Evolutionary conservation across 257 asterid genomes (phyloP).

Genomic region (Primulina tabacum): DNA sequence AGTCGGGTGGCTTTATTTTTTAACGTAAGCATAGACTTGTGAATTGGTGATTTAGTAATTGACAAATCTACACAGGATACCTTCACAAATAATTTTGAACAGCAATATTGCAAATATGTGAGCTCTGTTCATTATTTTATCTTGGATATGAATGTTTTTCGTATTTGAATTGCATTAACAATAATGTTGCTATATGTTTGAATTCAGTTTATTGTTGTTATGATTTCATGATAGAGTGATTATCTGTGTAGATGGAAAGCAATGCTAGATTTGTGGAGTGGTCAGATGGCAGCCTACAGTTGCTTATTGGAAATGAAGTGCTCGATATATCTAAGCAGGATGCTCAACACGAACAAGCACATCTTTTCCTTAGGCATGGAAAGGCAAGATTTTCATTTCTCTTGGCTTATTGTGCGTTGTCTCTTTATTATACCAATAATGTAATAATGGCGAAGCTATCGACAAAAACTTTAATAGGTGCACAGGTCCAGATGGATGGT

Average conservation of each 20-base stretch:
- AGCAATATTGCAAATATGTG: not conserved
- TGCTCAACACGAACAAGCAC: slow-evolving; percentile 91
- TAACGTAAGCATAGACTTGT: no score
- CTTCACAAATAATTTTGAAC: not conserved
- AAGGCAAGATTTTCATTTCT: slow-evolving; percentile 43
- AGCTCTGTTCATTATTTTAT: not conserved
- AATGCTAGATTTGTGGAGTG: slow-evolving; percentile 98
- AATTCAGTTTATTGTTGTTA: not conserved
- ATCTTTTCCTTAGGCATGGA: slow-evolving; percentile 91
- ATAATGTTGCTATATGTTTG: slow-evolving; percentile 6
- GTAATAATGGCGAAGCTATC: not conserved
- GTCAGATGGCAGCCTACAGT: slow-evolving; percentile 97
- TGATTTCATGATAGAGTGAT: slow-evolving; percentile 8
- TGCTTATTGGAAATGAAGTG: slow-evolving; percentile 95
- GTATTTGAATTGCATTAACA: not conserved
- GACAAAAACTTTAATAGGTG: slow-evolving; percentile 5
- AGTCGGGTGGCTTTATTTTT: not conserved
- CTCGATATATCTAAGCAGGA: slow-evolving; percentile 94
- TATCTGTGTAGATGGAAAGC: slow-evolving; percentile 68
- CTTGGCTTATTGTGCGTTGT: not conserved
- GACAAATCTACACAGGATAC: not conserved
- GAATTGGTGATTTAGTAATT: not conserved
- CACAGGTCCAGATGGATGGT: slow-evolving; percentile 4
- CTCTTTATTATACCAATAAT: not conserved
- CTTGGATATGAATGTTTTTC: not conserved